A percentile compares a stretch with the other conserved stretches of the same genome.
These are phyloP conservation scores for Batkoa obscura DNA, from an alignment of 371 early-diverging fungal genomes.

Conservation along the genomic window DNA sequence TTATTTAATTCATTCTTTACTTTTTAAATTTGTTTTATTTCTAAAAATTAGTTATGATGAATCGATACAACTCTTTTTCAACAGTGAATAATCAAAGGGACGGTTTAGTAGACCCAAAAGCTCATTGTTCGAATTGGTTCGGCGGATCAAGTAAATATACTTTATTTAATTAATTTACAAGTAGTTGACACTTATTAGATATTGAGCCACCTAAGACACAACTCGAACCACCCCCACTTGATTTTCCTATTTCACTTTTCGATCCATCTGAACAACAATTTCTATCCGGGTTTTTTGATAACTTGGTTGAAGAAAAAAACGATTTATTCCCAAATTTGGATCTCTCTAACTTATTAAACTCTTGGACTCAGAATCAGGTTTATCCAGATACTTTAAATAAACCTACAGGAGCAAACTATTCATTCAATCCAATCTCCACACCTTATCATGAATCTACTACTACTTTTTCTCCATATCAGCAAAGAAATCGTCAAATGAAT, in stretches of 20 bases:
- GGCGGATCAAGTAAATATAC: background rate
- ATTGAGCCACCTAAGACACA: background rate
- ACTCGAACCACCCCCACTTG: background rate
- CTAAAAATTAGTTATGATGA: no score
- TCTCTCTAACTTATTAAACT: background rate
- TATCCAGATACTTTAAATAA: no score
- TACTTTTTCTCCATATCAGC: background rate
- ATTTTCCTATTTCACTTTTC: background rate
- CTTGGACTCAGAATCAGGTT: background rate
- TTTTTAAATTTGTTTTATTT: no score
- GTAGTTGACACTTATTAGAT: background rate
- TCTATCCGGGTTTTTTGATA: constrained; percentile 4
- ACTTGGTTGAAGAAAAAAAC: constrained; percentile 5
- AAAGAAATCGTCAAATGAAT: background rate
- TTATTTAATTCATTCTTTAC: no score
- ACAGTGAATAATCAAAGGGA: no score
- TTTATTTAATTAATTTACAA: background rate
- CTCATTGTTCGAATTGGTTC: constrained; percentile 2
- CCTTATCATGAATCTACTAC: background rate
- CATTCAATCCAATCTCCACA: background rate
- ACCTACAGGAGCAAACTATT: no score
- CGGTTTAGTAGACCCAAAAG: constrained; percentile 1
- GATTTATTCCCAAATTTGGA: background rate
- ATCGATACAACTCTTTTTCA: no score
- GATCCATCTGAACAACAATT: background rate